Evolutionary conservation across 305 asterid genomes (phyloP).

Genomic region (Fraxinus ornus): DNA sequence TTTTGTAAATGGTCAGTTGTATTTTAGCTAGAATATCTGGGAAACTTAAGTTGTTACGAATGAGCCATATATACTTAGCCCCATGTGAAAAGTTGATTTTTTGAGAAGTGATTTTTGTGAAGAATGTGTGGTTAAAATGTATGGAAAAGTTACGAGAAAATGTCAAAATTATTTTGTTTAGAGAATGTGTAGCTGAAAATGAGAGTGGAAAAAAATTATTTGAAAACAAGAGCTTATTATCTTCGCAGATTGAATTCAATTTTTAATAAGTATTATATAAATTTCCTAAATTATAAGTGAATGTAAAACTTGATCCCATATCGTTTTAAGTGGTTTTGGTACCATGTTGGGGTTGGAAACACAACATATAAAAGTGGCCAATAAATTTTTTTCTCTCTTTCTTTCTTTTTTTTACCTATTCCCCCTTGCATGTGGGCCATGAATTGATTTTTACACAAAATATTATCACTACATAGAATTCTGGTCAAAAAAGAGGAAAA

Average conservation of each 20-base stretch:
- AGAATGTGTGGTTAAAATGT: neutral
- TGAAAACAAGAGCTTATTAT: neutral
- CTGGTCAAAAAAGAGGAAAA: neutral
- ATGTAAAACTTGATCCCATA: too few relatives aligned
- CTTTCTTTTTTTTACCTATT: neutral
- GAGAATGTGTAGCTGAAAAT: too few relatives aligned
- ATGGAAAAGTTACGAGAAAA: neutral
- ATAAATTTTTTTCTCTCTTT: neutral
- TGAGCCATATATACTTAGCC: neutral
- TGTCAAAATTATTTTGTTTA: too few relatives aligned
- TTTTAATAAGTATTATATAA: too few relatives aligned
- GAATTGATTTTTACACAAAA: neutral
- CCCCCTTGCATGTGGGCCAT: constrained; percentile 5
- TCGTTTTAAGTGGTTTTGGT: neutral
- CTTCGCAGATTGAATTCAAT: neutral
- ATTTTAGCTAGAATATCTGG: neutral
- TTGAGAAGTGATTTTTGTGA: neutral
- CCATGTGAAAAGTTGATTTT: neutral
- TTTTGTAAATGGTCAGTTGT: neutral
- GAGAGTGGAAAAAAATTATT: too few relatives aligned
- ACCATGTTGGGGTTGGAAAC: neutral
- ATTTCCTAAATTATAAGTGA: neutral
- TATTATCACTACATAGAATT: neutral
- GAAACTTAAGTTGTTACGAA: too few relatives aligned
- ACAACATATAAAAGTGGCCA: constrained; percentile 7